These are phyloP conservation scores for Eucalyptus caleyi DNA, from an alignment of 345 rosid genomes.

Conservation along the genomic window DNA sequence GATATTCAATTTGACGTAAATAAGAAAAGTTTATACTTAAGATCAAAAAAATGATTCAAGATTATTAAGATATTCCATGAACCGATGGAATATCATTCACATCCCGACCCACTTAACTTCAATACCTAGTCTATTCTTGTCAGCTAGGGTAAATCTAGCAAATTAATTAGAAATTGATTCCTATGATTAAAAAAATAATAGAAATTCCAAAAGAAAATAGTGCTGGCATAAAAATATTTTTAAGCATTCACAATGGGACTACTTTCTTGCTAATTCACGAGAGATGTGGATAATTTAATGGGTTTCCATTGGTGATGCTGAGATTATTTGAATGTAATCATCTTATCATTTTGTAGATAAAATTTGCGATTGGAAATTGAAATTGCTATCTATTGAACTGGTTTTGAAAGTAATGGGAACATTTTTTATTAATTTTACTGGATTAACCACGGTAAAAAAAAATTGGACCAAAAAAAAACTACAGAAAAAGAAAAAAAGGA, in stretches of 20 bases:
- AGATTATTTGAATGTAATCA: background rate
- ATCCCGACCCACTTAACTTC: background rate
- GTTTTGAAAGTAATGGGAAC: background rate
- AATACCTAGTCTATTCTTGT: background rate
- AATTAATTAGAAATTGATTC: background rate
- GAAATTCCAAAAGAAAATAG: background rate
- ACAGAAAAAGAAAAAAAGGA: background rate
- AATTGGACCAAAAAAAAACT: too few relatives aligned
- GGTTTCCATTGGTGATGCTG: background rate
- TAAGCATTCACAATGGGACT: background rate
- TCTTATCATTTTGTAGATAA: background rate
- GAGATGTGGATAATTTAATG: background rate
- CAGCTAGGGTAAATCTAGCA: background rate
- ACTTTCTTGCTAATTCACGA: background rate
- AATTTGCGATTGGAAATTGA: background rate
- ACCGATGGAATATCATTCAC: too few relatives aligned
- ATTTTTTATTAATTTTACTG: background rate
- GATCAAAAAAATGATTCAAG: fast-evolving
- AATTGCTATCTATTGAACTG: background rate
- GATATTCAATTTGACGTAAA: fast-evolving
- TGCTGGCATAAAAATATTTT: background rate
- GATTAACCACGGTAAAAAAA: background rate
- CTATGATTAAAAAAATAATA: too few relatives aligned
- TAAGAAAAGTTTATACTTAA: background rate
- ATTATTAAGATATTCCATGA: too few relatives aligned